phyloP scores from a whole-genome alignment of 2,329 filamentous ascomycete genomes.

The Phialocephala sp. region DNA sequence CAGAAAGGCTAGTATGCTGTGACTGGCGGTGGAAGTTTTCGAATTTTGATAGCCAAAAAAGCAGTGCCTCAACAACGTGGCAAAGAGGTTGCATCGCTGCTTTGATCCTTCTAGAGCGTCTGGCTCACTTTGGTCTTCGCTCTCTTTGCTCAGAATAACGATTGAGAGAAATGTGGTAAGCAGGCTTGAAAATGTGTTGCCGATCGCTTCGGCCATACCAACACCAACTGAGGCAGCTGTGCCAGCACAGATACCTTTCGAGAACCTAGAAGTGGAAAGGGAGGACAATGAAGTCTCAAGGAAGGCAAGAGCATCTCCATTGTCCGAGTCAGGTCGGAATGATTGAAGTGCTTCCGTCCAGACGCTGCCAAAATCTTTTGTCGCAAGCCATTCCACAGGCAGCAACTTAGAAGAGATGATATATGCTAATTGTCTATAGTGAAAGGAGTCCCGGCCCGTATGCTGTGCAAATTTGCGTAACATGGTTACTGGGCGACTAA shows the following conservation, averaged over 20 bases:
- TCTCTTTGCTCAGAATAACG: slow-evolving; percentile 39
- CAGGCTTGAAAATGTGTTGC: slow-evolving; percentile 49
- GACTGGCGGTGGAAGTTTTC: background rate
- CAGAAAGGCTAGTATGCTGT: background rate
- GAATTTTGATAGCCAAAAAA: background rate
- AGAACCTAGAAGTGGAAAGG: slow-evolving; percentile 29
- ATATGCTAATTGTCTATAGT: slow-evolving; percentile 46
- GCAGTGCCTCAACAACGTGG: background rate
- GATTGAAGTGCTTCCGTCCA: slow-evolving; percentile 49
- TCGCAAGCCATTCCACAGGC: slow-evolving; percentile 52
- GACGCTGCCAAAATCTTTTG: slow-evolving; percentile 47
- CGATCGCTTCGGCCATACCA: slow-evolving; percentile 30
- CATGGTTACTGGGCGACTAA: slow-evolving; percentile 43
- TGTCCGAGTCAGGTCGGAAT: slow-evolving; percentile 43
- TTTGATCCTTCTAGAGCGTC: background rate
- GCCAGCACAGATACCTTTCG: background rate
- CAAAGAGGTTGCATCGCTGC: background rate
- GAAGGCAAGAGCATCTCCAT: slow-evolving; percentile 47
- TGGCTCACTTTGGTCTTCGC: background rate
- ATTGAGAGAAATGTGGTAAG: slow-evolving; percentile 50
- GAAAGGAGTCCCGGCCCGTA: slow-evolving; percentile 42
- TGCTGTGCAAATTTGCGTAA: slow-evolving; percentile 45
- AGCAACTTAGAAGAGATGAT: slow-evolving; percentile 46
- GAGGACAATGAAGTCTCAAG: slow-evolving; percentile 44
- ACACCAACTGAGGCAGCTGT: background rate